Base-by-base conservation (phyloP, 768 basidiomycete species). In the Tylopilus cervinicoccineus region DNA sequence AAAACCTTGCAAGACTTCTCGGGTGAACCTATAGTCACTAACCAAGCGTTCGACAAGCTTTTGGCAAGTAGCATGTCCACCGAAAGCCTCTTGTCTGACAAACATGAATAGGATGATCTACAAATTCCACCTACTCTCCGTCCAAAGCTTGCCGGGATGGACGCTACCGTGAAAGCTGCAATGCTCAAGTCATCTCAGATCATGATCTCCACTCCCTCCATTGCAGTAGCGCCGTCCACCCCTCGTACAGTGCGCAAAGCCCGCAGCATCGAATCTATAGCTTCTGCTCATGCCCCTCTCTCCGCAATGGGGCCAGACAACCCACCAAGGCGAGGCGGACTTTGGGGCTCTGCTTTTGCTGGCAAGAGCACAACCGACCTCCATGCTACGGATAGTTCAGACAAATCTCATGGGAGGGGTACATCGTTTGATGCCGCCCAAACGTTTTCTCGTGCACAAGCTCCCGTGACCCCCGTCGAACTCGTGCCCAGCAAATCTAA, bases 111-210 rank as follows among this genome's bases (percentile, higher is more conserved):
- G 91, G 88, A 94, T 64, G 89, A 92, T 50, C 80, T 94, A 43
- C 91, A 94, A 69, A 91, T 94, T 19, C 92, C 92, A 4, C 70
- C 78, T 7, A 80, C 79, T 3, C 71, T 93, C 20, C 79, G 92
- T 8, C 84, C 83, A 2, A 90, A 91, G 67, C 79, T 94, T 16
- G 73, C 75, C 40, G 81, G 80, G 14, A 89, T 95, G 79, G 89
- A 94, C 48, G 70, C 83, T 0, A 81, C 85, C 1, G 87, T 95
- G 42, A 95, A 95, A 63, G 90, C 88, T 5, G 88, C 88, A 12
- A 93, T 95, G 88, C 72, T 95, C 47, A 91, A 88, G 62, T 90
- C 89, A 0, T 91, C 90, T 1, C 81, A 85, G 26, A 77, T 78
- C 23, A 71, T 88, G 64, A 69, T 76, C 17, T 65, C 72, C 8